Percentiles rank a stretch among this genome's conserved stretches.
Conservation (phyloP, 208 protist genomes). For the Porcisia deanei region DNA sequence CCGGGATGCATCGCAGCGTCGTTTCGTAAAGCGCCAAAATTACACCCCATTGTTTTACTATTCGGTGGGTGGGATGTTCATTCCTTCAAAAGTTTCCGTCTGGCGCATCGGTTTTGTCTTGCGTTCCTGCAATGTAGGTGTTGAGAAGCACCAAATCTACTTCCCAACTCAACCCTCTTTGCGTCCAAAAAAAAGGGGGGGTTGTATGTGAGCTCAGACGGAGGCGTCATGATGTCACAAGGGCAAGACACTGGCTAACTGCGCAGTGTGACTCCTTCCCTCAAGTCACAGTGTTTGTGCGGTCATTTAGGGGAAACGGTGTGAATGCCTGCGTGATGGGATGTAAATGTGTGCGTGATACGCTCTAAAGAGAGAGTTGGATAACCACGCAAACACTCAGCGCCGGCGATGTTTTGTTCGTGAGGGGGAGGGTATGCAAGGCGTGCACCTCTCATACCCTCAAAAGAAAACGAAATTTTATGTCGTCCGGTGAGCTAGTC, state of each 20-base stretch:
- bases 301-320: background rate
- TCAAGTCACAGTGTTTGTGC: background rate
- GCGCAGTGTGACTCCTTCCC: background rate
- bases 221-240: background rate
- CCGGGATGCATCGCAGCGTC: background rate
- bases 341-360: background rate
- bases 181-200: background rate
- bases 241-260: background rate
- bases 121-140: background rate
- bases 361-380: background rate
- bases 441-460: background rate
- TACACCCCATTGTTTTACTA: background rate
- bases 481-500: background rate
- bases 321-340: background rate
- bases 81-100: background rate
- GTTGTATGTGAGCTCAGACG: background rate
- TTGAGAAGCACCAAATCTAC: background rate
- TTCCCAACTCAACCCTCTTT: background rate
- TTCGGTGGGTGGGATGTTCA: too few relatives aligned
- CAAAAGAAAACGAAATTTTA: background rate
- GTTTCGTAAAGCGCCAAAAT: background rate
- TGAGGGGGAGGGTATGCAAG: background rate
- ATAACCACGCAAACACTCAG: background rate
- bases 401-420: background rate
- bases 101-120: background rate